Conservation (phyloP, 345 rosid genomes). For the Eucalyptus pauciflora region DNA sequence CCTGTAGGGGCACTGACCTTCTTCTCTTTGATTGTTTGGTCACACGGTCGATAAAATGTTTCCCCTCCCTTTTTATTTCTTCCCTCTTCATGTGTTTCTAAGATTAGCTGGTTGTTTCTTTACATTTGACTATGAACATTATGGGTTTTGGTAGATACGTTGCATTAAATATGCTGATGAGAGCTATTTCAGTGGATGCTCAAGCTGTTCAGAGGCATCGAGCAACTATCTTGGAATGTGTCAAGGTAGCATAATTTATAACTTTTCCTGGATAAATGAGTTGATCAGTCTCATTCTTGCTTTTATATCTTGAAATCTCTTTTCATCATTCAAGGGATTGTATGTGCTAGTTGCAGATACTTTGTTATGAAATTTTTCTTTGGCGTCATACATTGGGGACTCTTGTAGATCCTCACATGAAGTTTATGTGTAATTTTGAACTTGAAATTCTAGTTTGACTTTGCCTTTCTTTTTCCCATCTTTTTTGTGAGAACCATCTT, state of each 20-base stretch:
- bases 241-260: conserved; percentile 47
- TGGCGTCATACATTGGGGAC: not conserved
- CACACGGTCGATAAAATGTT: not conserved
- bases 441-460: not conserved
- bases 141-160: conserved; percentile 54
- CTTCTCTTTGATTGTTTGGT: not conserved
- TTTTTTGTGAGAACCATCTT: not conserved
- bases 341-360: not conserved
- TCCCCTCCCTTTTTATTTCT: not conserved
- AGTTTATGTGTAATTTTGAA: not conserved
- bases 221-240: conserved; percentile 94
- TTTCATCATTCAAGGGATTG: not conserved
- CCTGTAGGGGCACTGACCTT: not conserved
- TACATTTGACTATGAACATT: not conserved
- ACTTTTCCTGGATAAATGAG: not conserved
- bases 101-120: not conserved
- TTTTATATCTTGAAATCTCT: not conserved
- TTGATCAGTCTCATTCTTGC: not conserved
- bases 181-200: conserved; percentile 76
- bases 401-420: not conserved
- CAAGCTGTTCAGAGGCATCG: conserved; percentile 98
- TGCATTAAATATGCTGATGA: conserved; percentile 96
- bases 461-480: not conserved
- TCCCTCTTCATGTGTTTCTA: not conserved
- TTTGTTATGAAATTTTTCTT: not conserved